These are phyloP conservation scores for Gypsophila paniculata DNA, from an alignment of 179 eudicot genomes.

Conservation along the genomic window DNA sequence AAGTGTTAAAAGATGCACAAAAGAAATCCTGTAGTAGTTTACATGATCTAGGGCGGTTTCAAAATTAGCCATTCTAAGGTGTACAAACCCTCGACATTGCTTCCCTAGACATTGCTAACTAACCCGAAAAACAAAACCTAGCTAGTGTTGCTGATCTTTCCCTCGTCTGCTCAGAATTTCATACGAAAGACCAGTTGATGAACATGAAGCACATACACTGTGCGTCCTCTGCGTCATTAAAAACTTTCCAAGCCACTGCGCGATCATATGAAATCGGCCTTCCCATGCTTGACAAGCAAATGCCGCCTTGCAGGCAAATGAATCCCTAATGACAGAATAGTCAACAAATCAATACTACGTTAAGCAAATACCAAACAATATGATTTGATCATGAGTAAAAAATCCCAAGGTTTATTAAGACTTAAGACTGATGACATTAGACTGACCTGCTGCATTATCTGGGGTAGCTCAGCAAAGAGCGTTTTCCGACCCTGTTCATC, in stretches of 20 bases:
- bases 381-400: no score
- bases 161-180: slow-evolving; percentile 16
- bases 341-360: no score
- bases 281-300: slow-evolving; percentile 88
- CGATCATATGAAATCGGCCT: slow-evolving; percentile 74
- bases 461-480: slow-evolving; percentile 56
- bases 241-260: slow-evolving; percentile 85
- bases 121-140: slow-evolving; percentile 7
- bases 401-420: no score
- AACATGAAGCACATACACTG: slow-evolving; percentile 92
- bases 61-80: slow-evolving; percentile 33
- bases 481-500: slow-evolving; percentile 64
- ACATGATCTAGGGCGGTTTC: slow-evolving; percentile 29
- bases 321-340: no score
- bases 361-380: no score
- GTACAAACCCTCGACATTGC: slow-evolving; percentile 27
- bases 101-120: slow-evolving; percentile 28
- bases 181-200: slow-evolving; percentile 86
- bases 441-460: slow-evolving; percentile 87
- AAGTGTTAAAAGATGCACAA: slow-evolving; percentile 5
- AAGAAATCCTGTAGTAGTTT: slow-evolving; percentile 15
- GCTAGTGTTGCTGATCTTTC: neutral
- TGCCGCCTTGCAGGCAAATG: slow-evolving; percentile 62
- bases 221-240: slow-evolving; percentile 56
- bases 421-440: no score